Percentiles rank a stretch among this genome's conserved stretches.
Evolutionary conservation across 768 basidiomycete species (phyloP).

Genomic region (Russula earlei): DNA sequence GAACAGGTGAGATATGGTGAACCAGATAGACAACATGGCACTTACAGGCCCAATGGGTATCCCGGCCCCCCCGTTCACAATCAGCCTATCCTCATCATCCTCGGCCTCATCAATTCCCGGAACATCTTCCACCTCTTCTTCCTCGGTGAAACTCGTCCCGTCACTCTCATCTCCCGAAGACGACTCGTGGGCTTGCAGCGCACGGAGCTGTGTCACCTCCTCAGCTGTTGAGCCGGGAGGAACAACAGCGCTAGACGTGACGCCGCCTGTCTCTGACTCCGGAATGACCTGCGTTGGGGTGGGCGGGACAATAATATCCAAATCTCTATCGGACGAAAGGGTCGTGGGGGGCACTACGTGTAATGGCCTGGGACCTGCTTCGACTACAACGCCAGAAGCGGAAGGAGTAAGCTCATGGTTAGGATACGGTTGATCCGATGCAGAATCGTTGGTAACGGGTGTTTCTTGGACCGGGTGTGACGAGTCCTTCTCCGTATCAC

Average conservation of each 20-base stretch:
- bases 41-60: conserved; percentile 89
- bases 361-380: conserved; percentile 21
- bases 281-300: conserved; percentile 46
- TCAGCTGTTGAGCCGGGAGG: conserved; percentile 74
- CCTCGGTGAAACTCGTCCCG: conserved; percentile 59
- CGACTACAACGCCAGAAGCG: neutral
- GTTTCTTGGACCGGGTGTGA: conserved; percentile 20
- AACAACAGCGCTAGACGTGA: conserved; percentile 88
- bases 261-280: conserved; percentile 70
- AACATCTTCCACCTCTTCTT: conserved; percentile 51
- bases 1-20: neutral
- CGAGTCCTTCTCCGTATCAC: conserved; percentile 21
- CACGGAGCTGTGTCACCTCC: conserved; percentile 24
- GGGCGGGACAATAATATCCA: conserved; percentile 37
- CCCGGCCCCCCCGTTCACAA: conserved; percentile 85
- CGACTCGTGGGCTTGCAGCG: conserved; percentile 31
- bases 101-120: conserved; percentile 51
- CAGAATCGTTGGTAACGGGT: conserved; percentile 20
- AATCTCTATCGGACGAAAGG: conserved; percentile 24
- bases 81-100: conserved; percentile 86
- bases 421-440: conserved; percentile 11
- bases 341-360: conserved; percentile 22
- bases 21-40: conserved; percentile 17
- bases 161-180: conserved; percentile 46
- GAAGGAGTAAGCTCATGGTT: conserved; percentile 1